Conservation (phyloP, 2,329 filamentous ascomycete species). For the Chaetomiaceae sp. region DNA sequence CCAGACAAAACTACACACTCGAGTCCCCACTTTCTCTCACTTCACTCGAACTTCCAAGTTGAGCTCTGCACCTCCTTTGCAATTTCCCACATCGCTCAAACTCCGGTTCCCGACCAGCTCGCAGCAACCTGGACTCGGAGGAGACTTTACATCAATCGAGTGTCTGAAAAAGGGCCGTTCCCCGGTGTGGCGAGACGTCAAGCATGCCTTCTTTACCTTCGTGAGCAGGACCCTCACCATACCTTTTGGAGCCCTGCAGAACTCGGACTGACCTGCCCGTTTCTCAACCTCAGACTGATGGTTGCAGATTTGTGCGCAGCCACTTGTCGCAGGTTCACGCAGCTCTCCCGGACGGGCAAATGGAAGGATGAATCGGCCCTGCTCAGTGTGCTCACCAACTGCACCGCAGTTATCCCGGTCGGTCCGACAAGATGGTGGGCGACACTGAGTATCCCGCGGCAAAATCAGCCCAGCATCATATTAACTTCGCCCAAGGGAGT, state of each 20-base stretch:
- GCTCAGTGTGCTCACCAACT: neutral
- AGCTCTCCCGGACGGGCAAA: neutral
- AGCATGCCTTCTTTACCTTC: neutral
- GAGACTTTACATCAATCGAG: neutral
- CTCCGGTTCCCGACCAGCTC: neutral
- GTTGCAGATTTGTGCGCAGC: neutral
- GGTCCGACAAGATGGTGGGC: neutral
- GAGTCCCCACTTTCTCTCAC: no score
- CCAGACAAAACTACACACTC: neutral
- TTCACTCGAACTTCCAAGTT: no score
- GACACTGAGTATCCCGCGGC: neutral
- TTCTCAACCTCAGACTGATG: neutral
- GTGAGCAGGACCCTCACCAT: no score
- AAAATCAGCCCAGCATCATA: neutral
- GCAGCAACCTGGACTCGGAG: neutral
- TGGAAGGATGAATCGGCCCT: neutral
- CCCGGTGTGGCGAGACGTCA: neutral
- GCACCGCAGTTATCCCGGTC: neutral
- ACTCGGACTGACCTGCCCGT: neutral
- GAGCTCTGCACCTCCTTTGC: neutral
- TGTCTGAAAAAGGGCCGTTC: neutral
- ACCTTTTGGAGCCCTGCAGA: neutral
- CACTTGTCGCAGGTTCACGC: neutral
- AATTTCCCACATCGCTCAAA: slow-evolving; percentile 1
- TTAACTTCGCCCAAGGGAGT: neutral